phyloP scores from a whole-genome alignment of 192 early-diverging fungal species.

The Coemansia sp. region DNA sequence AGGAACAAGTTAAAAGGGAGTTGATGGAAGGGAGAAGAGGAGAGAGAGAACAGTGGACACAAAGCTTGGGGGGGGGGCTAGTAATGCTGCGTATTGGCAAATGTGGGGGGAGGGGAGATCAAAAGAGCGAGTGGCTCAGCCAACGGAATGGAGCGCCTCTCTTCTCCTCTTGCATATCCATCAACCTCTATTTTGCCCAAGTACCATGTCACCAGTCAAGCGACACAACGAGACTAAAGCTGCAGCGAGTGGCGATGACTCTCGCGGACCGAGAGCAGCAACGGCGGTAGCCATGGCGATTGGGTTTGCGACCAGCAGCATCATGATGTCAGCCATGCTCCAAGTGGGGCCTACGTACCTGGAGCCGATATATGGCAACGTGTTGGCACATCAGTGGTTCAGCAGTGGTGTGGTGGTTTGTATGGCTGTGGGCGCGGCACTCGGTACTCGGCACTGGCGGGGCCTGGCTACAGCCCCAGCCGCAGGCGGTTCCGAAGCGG shows the following conservation, averaged over 20 bases:
- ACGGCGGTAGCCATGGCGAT: conserved; percentile 14
- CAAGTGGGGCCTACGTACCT: conserved; percentile 58
- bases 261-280: not conserved
- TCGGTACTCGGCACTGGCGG: conserved; percentile 8
- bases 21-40: not conserved
- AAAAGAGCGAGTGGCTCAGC: not conserved
- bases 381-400: conserved; percentile 58
- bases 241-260: not conserved
- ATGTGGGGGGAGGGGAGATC: not conserved
- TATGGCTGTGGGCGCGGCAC: conserved; percentile 50
- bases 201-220: conserved; percentile 2
- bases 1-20: not conserved
- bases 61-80: not conserved
- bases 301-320: conserved; percentile 18
- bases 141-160: not conserved
- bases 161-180: not conserved
- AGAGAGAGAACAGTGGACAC: not conserved
- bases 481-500: not conserved
- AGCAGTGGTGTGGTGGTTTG: conserved; percentile 34
- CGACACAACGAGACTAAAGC: not conserved
- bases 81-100: not conserved
- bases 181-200: not conserved
- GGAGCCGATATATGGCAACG: conserved; percentile 69
- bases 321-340: conserved; percentile 36
- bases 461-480: conserved; percentile 1